A percentile compares a stretch with the other conserved stretches of the same genome.
Conservation (phyloP, 2,329 filamentous ascomycete species). For the Aureobasidium sp. region DNA sequence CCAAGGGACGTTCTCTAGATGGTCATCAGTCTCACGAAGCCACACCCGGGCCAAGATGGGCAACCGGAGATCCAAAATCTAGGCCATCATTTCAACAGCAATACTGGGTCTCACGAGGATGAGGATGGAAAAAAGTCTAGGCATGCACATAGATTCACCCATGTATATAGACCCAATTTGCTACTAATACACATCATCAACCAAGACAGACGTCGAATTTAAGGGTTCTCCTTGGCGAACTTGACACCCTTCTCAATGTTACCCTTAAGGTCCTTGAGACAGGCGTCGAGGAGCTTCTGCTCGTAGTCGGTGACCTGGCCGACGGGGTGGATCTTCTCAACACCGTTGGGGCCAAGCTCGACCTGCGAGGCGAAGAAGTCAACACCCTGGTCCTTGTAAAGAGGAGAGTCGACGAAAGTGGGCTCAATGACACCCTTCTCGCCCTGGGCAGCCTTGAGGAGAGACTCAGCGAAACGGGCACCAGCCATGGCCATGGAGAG, state of each 20-base stretch:
- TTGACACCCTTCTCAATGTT: conserved; percentile 90
- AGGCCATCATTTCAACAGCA: background rate
- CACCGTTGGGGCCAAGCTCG: conserved; percentile 93
- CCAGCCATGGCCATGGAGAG: conserved; percentile 99
- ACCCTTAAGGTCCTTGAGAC: conserved; percentile 75
- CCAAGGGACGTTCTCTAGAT: background rate
- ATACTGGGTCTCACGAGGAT: background rate
- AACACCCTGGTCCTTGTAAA: conserved; percentile 97
- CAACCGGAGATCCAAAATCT: background rate
- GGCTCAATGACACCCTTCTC: conserved; percentile 94
- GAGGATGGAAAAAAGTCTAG: background rate
- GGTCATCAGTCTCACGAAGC: background rate
- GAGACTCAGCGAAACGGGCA: conserved; percentile 74
- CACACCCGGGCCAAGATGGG: conserved; percentile 3
- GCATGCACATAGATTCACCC: conserved; percentile 5
- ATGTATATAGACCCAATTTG: conserved; percentile 13
- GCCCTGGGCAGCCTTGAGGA: conserved; percentile 87
- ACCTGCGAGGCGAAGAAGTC: conserved; percentile 96
- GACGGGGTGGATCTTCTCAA: conserved; percentile 84
- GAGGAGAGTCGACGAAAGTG: conserved; percentile 91
- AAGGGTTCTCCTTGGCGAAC: conserved; percentile 55
- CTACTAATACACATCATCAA: conserved; percentile 11
- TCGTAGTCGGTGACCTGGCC: conserved; percentile 79
- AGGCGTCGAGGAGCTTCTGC: conserved; percentile 81
- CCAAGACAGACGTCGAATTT: conserved; percentile 18